Conservation (phyloP, 2,329 filamentous ascomycete genomes). For the Aspergillus flavus region DNA sequence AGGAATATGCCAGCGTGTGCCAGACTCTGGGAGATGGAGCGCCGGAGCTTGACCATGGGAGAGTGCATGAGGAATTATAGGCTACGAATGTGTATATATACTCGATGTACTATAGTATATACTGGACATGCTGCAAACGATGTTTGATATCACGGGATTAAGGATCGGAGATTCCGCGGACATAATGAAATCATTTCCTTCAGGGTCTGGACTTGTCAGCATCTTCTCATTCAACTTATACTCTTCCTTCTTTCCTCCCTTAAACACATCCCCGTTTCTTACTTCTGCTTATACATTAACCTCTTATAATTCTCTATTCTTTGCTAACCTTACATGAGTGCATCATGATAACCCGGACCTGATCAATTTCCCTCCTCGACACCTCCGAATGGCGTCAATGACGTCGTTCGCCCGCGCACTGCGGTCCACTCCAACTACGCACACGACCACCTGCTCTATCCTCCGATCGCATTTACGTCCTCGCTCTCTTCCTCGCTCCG, state of each 20-base stretch:
- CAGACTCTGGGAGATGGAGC: conserved; percentile 23
- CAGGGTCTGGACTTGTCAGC: background rate
- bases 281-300: no score
- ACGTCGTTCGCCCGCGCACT: conserved; percentile 9
- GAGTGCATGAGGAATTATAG: conserved; percentile 21
- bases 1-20: conserved; percentile 37
- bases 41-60: conserved; percentile 13
- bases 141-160: conserved; percentile 1
- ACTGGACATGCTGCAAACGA: no score
- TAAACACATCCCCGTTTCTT: no score
- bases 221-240: no score
- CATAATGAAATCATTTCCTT: background rate
- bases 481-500: background rate
- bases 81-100: background rate
- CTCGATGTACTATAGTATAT: no score
- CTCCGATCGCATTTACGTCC: conserved; percentile 8
- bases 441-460: conserved; percentile 4
- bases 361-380: background rate
- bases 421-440: conserved; percentile 3
- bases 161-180: background rate
- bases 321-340: background rate
- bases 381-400: conserved; percentile 14
- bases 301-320: background rate
- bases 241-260: no score
- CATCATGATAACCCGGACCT: background rate